phyloP scores from a whole-genome alignment of 73 alveolate genomes.

The Tetrahymena thermophila region DNA sequence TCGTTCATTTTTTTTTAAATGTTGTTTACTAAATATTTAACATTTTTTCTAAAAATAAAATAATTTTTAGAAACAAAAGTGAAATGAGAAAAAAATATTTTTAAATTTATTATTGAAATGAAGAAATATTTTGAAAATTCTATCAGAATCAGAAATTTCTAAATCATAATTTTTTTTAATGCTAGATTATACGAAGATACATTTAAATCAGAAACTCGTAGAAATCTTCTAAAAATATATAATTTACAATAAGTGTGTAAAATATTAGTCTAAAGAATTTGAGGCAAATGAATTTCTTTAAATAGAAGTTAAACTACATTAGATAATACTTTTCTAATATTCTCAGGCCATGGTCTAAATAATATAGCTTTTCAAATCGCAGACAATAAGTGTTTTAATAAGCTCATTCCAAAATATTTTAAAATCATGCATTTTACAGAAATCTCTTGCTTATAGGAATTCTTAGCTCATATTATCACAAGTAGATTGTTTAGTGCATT shows the following conservation, averaged over 20 bases:
- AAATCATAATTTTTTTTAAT: background rate
- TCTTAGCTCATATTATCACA: background rate
- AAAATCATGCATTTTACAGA: background rate
- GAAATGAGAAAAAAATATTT: background rate
- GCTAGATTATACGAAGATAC: background rate
- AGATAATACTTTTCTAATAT: background rate
- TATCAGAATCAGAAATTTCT: background rate
- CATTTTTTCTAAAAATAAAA: no score
- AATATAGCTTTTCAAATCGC: background rate
- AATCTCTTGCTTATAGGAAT: background rate
- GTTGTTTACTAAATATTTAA: no score
- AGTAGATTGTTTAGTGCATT: slow-evolving; percentile 7
- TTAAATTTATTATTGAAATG: background rate
- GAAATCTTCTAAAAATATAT: background rate
- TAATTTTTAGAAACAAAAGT: no score
- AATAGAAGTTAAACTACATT: background rate
- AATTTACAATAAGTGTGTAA: background rate
- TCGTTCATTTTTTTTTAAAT: no score
- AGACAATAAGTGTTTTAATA: background rate
- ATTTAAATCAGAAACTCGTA: background rate
- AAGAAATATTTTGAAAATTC: background rate
- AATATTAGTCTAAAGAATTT: background rate
- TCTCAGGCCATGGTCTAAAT: background rate
- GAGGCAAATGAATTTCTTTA: background rate
- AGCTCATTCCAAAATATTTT: background rate